Evolutionary conservation across 352 stramenopile species (phyloP).

Genomic region (Globisporangium barbulae): DNA sequence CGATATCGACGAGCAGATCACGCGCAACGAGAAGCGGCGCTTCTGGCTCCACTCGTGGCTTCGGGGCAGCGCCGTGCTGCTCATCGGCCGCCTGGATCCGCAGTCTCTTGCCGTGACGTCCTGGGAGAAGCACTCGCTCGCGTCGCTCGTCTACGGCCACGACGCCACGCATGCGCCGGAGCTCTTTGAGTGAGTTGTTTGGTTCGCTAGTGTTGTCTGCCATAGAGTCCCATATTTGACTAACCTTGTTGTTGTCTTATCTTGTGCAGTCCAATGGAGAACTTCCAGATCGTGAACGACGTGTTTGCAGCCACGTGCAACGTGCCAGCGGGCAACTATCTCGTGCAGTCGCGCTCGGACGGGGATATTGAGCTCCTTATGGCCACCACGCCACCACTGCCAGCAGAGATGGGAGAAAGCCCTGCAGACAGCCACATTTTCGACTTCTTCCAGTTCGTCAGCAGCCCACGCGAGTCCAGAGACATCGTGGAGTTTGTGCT

Average conservation of each 20-base stretch:
- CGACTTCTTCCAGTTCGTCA: conserved; percentile 12
- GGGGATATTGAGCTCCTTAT: conserved; percentile 14
- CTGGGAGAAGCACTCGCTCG: conserved; percentile 46
- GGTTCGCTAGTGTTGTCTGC: neutral
- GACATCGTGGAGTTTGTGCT: conserved; percentile 20
- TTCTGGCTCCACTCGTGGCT: conserved; percentile 84
- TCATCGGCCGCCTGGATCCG: conserved; percentile 45
- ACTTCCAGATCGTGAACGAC: conserved; percentile 33
- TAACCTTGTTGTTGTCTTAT: neutral
- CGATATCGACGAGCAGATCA: conserved; percentile 54
- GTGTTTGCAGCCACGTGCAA: conserved; percentile 29
- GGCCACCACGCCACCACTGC: neutral
- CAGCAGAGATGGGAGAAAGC: neutral
- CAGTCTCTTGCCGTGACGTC: conserved; percentile 26
- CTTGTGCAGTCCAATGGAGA: conserved; percentile 25
- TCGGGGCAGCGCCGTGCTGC: conserved; percentile 49
- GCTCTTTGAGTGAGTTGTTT: conserved; percentile 52
- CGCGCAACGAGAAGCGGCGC: conserved; percentile 47
- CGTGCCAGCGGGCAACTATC: conserved; percentile 35
- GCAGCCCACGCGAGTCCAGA: neutral
- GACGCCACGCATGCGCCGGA: conserved; percentile 30
- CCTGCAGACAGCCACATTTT: neutral
- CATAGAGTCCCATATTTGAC: neutral
- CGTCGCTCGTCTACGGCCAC: conserved; percentile 41
- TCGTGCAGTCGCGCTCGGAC: conserved; percentile 22